Evolutionary conservation across 345 rosid species (phyloP).

Genomic region (Euphorbia lathyris): DNA sequence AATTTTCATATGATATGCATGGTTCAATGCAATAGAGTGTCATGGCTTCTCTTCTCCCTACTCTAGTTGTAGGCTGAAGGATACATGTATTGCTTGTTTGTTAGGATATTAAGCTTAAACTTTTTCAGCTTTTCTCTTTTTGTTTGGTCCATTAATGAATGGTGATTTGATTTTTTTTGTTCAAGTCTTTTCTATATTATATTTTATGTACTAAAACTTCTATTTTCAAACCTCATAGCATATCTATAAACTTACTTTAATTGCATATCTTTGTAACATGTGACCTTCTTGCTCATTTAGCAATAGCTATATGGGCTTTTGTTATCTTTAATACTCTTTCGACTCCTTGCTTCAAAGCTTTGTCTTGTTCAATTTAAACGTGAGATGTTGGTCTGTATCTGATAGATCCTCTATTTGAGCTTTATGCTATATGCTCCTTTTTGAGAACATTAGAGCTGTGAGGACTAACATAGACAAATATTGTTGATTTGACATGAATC

Average conservation of each 20-base stretch:
- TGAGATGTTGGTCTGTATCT: not conserved
- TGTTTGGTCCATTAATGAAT: no score
- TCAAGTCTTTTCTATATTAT: not conserved
- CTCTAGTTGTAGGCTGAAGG: not conserved
- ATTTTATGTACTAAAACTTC: not conserved
- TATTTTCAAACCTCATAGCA: not conserved
- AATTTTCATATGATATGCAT: not conserved
- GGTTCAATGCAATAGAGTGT: not conserved
- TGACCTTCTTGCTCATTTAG: not conserved
- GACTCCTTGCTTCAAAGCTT: not conserved
- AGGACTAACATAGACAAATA: not conserved
- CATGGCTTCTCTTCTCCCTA: not conserved
- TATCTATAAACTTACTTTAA: not conserved
- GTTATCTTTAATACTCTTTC: not conserved
- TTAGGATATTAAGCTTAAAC: not conserved
- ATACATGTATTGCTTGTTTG: not conserved
- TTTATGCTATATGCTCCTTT: not conserved
- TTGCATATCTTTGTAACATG: not conserved
- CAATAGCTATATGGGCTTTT: not conserved
- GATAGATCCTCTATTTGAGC: not conserved
- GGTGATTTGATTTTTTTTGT: no score
- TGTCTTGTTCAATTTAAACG: not conserved
- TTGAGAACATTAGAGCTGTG: not conserved
- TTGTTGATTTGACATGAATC: not conserved
- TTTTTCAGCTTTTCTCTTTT: not conserved